These are phyloP conservation scores for Auriscalpium vulgare DNA, from an alignment of 768 basidiomycete species.

Conservation along the genomic window DNA sequence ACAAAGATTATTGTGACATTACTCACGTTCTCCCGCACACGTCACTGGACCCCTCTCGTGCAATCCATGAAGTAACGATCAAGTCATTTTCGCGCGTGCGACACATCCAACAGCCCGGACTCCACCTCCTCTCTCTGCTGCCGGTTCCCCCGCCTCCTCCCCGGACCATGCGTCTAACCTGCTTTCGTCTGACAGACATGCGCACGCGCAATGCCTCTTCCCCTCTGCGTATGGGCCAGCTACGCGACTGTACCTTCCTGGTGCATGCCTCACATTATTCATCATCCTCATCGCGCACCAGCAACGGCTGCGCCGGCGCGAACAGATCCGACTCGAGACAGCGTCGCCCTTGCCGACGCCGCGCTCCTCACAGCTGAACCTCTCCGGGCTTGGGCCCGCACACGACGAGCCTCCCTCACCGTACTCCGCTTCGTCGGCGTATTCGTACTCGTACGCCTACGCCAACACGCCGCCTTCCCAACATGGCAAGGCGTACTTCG, in stretches of 20 bases:
- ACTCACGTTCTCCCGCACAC: slow-evolving; percentile 35
- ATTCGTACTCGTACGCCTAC: slow-evolving; percentile 15
- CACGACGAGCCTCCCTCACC: neutral
- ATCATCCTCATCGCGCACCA: slow-evolving; percentile 39
- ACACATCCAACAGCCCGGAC: slow-evolving; percentile 70
- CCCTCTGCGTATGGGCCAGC: slow-evolving; percentile 64
- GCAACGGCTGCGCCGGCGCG: slow-evolving; percentile 8
- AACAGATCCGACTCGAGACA: slow-evolving; percentile 11
- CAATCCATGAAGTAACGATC: slow-evolving; percentile 72
- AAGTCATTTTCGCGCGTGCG: slow-evolving; percentile 79
- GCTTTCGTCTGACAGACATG: slow-evolving; percentile 33
- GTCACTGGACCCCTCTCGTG: slow-evolving; percentile 13
- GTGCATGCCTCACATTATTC: slow-evolving; percentile 45
- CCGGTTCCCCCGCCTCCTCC: slow-evolving; percentile 24
- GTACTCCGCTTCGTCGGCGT: slow-evolving; percentile 8
- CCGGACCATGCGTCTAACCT: slow-evolving; percentile 23
- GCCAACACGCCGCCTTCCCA: slow-evolving; percentile 10
- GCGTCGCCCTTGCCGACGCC: slow-evolving; percentile 9
- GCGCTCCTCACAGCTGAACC: neutral
- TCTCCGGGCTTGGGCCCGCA: neutral
- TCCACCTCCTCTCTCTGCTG: slow-evolving; percentile 75
- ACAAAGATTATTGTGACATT: slow-evolving; percentile 87
- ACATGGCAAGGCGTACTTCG: neutral
- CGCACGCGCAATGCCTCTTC: slow-evolving; percentile 68
- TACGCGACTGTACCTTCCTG: slow-evolving; percentile 54